phyloP scores from a whole-genome alignment of 352 stramenopile species.

The Pythium dissotocum region DNA sequence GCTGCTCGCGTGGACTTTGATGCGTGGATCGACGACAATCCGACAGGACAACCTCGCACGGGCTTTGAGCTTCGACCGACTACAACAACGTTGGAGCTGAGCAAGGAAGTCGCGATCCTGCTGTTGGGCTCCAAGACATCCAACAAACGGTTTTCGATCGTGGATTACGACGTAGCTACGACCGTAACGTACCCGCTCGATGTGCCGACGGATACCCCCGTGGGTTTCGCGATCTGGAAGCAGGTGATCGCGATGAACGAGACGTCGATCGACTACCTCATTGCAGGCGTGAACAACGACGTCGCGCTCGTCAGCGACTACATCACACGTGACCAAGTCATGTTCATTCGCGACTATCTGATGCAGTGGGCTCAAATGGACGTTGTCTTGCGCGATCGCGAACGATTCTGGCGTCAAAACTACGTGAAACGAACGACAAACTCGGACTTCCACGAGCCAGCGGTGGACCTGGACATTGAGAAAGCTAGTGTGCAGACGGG shows the following conservation, averaged over 20 bases:
- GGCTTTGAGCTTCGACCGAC: slow-evolving; percentile 66
- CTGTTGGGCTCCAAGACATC: slow-evolving; percentile 48
- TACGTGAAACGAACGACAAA: slow-evolving; percentile 44
- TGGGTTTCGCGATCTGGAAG: slow-evolving; percentile 78
- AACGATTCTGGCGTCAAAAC: slow-evolving; percentile 60
- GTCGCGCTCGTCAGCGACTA: slow-evolving; percentile 48
- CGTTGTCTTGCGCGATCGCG: slow-evolving; percentile 51
- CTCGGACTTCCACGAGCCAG: slow-evolving; percentile 48
- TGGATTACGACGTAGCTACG: slow-evolving; percentile 51
- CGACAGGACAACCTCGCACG: slow-evolving; percentile 41
- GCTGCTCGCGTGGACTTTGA: slow-evolving; percentile 52
- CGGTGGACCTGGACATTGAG: slow-evolving; percentile 64
- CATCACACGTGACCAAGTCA: slow-evolving; percentile 54
- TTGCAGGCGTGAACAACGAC: slow-evolving; percentile 67
- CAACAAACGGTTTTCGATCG: slow-evolving; percentile 68
- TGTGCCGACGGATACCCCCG: slow-evolving; percentile 34
- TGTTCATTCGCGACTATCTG: slow-evolving; percentile 62
- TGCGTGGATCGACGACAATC: slow-evolving; percentile 60
- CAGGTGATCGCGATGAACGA: slow-evolving; percentile 68
- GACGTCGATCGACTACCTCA: slow-evolving; percentile 49
- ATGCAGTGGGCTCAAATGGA: slow-evolving; percentile 48
- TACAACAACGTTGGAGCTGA: slow-evolving; percentile 42
- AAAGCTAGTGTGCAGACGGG: slow-evolving; percentile 46
- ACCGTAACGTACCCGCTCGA: slow-evolving; percentile 31
- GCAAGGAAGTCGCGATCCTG: slow-evolving; percentile 53